These are phyloP conservation scores for Pseudonitzschia pungens DNA, from an alignment of 108 stramenopile species.

Conservation along the genomic window DNA sequence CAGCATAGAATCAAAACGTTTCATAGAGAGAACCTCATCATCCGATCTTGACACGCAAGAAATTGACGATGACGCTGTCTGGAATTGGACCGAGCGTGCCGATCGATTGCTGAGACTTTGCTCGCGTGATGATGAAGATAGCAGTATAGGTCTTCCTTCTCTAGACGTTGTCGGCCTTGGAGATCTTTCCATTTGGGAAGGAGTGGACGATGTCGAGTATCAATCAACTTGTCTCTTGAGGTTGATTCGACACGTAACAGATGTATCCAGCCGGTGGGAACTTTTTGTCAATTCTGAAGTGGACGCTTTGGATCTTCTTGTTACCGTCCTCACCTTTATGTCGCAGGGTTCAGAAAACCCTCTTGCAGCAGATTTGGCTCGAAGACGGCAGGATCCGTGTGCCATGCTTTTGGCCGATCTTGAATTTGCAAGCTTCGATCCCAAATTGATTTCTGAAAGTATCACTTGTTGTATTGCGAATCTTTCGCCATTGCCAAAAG, in stretches of 20 bases:
- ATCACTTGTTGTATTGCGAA: constrained; percentile 9
- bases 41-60: neutral
- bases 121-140: neutral
- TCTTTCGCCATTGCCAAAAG: neutral
- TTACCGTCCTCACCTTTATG: constrained; percentile 37
- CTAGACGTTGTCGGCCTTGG: constrained; percentile 42
- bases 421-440: neutral
- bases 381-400: constrained; percentile 19
- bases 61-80: constrained; percentile 1
- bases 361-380: constrained; percentile 22
- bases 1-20: constrained; percentile 4
- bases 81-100: constrained; percentile 52
- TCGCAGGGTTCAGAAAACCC: constrained; percentile 10
- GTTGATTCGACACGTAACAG: constrained; percentile 41
- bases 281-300: constrained; percentile 21
- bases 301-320: constrained; percentile 34
- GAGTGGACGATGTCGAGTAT: constrained; percentile 12
- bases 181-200: constrained; percentile 38
- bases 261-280: constrained; percentile 14
- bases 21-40: neutral
- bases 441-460: neutral
- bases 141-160: constrained; percentile 16
- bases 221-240: constrained; percentile 43
- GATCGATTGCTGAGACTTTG: constrained; percentile 44
- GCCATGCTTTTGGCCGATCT: constrained; percentile 11